phyloP scores from a whole-genome alignment of 116 monocot genomes.

The Iris pallida region DNA sequence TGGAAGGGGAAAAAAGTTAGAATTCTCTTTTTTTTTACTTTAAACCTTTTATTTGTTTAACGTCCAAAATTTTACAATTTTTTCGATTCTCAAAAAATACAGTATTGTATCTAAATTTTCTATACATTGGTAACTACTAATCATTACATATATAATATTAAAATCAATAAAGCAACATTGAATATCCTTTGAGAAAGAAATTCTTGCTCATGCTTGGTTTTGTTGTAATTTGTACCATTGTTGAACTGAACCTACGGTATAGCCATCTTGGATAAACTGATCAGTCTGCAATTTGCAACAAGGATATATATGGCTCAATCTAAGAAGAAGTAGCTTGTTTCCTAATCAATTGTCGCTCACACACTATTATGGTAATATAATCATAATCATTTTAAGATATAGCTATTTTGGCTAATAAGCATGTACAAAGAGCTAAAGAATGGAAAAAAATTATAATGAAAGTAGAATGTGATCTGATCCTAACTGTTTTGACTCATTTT shows the following conservation, averaged over 20 bases:
- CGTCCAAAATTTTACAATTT: too few relatives aligned
- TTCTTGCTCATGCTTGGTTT: conserved; percentile 20
- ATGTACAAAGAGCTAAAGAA: too few relatives aligned
- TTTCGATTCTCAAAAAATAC: too few relatives aligned
- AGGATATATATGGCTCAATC: not conserved
- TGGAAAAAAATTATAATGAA: not conserved
- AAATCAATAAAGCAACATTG: too few relatives aligned
- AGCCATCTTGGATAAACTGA: conserved; percentile 5
- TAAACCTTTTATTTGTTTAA: too few relatives aligned
- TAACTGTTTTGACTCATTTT: conserved; percentile 28
- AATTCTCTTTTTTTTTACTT: too few relatives aligned
- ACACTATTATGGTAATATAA: not conserved
- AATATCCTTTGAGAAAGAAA: too few relatives aligned
- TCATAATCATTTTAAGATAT: not conserved
- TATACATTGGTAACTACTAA: too few relatives aligned
- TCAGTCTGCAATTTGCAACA: conserved; percentile 2
- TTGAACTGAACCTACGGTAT: conserved; percentile 8
- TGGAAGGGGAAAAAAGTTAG: too few relatives aligned
- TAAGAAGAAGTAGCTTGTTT: not conserved
- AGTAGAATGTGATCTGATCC: not conserved
- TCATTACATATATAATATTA: too few relatives aligned
- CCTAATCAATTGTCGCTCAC: not conserved
- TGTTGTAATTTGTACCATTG: conserved; percentile 16
- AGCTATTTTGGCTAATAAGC: not conserved
- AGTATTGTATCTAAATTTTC: too few relatives aligned